Evolutionary conservation across 2,329 filamentous ascomycete genomes (phyloP).

Genomic region (Phialocephala sp.): DNA sequence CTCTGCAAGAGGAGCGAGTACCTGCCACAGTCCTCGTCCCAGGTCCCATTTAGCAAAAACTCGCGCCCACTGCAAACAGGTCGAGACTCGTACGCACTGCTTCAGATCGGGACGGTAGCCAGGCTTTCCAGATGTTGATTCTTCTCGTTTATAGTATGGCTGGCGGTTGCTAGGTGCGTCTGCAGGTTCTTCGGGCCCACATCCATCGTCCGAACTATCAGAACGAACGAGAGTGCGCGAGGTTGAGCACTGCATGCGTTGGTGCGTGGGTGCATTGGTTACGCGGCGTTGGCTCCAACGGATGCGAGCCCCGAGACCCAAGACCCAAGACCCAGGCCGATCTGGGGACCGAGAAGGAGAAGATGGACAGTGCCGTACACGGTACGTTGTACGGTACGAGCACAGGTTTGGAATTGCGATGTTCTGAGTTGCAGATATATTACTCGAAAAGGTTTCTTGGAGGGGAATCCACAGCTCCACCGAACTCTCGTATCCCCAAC

Average conservation of each 20-base stretch:
- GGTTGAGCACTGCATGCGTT: background rate
- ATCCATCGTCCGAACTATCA: no score
- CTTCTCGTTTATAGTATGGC: no score
- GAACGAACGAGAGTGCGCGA: no score
- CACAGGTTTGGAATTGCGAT: background rate
- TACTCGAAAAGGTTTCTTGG: background rate
- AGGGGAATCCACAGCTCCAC: background rate
- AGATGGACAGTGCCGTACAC: background rate
- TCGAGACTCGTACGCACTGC: background rate
- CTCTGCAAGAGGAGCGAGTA: background rate
- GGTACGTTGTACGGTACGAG: background rate
- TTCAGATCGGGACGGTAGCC: no score
- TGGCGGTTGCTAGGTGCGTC: no score
- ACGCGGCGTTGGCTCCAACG: background rate
- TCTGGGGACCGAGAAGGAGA: no score
- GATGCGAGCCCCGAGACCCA: no score
- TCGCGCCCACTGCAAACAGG: background rate
- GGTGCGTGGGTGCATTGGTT: background rate
- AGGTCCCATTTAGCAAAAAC: slow-evolving; percentile 4
- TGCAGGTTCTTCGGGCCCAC: background rate
- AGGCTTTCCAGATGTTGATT: background rate
- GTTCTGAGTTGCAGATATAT: slow-evolving; percentile 1
- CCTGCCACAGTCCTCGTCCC: slow-evolving; percentile 1
- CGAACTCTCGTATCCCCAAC: background rate
- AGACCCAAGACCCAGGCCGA: background rate